Evolutionary conservation across 345 rosid genomes (phyloP), one percentile per base, ranked within the genome.

Genomic region (sweet orange (Citrus sinensis)): DNA sequence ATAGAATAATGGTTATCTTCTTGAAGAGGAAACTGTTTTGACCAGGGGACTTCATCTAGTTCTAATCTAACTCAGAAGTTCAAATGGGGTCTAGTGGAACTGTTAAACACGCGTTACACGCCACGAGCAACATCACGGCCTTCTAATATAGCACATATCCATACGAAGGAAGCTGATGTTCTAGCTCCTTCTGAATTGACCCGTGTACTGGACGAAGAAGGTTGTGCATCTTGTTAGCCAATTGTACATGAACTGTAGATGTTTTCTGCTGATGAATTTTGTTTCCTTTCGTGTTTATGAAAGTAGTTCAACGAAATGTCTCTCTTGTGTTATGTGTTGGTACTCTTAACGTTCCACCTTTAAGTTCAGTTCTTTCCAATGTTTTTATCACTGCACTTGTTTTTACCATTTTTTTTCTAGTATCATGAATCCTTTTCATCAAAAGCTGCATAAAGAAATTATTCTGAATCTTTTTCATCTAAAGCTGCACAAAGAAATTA

Each of bases 141-240:
- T 32, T 32, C 34, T 32, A 32, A 32, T 32, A 32, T 4, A 32
- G 34, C 34, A 32, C 34, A 32, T 32, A 32, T 32, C 34, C 34
- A 32, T 32, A 85, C 84, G n/a, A 86, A 89, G 82, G 90, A 90
- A 83, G 93, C 88, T 80, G 91, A 90, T 79, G 80, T 86, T 71
- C 88, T 84, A 80, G 89, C 90, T 75, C 89, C 88, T 80, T 85
- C 87, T 82, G 89, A 86, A 76, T 82, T 88, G 81, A 83, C 86
- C 55, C 87, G 80, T 79, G 89, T 83, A 29, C 83, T 84, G 75
- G 89, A 91, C 70, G 30, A 90, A 82, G 73, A 90, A 90, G 97
- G 97, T 90, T 68, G 1, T 56, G 22, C 67, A 32, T 67, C 66
- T 77, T 78, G 20, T 78, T 71, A n/a, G 56, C 67, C 76, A 37